Evolutionary conservation across 2,329 filamentous ascomycete genomes (phyloP).

Genomic region (Colletotrichum sp.): DNA sequence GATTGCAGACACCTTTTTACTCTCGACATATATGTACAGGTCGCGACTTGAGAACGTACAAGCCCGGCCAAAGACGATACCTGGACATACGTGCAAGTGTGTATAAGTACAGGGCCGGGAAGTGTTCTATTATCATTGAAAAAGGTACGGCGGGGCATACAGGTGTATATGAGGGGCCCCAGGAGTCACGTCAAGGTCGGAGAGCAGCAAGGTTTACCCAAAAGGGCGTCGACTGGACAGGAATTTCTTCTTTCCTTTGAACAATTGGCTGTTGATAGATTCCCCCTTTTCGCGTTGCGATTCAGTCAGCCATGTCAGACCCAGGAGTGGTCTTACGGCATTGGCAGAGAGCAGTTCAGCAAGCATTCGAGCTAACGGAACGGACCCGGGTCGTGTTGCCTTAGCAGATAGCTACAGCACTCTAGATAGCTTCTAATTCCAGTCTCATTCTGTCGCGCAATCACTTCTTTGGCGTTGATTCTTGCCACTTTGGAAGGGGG

Average conservation of each 20-base stretch:
- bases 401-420: conserved; percentile 12
- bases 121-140: not conserved
- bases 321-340: not conserved
- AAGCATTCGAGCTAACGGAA: conserved; percentile 9
- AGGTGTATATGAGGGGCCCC: conserved; percentile 22
- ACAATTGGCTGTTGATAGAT: conserved; percentile 15
- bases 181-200: conserved; percentile 16
- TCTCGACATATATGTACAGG: conserved; percentile 13
- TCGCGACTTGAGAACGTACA: conserved; percentile 12
- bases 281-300: conserved; percentile 12
- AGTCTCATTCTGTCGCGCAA: not conserved
- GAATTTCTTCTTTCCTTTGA: conserved; percentile 5
- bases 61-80: conserved; percentile 23
- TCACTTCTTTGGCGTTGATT: not conserved
- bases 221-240: conserved; percentile 13
- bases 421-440: conserved; percentile 18
- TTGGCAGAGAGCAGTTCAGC: conserved; percentile 14
- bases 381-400: conserved; percentile 10
- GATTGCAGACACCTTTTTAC: not conserved
- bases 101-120: conserved; percentile 36
- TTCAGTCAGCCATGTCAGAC: conserved; percentile 4
- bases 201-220: conserved; percentile 3
- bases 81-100: conserved; percentile 29
- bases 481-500: not conserved
- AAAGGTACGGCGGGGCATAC: conserved; percentile 1